Percentiles rank a stretch among this genome's conserved stretches.
phyloP scores from a whole-genome alignment of 495 filamentous ascomycete species.

The Talaromyces trachyspermus region DNA sequence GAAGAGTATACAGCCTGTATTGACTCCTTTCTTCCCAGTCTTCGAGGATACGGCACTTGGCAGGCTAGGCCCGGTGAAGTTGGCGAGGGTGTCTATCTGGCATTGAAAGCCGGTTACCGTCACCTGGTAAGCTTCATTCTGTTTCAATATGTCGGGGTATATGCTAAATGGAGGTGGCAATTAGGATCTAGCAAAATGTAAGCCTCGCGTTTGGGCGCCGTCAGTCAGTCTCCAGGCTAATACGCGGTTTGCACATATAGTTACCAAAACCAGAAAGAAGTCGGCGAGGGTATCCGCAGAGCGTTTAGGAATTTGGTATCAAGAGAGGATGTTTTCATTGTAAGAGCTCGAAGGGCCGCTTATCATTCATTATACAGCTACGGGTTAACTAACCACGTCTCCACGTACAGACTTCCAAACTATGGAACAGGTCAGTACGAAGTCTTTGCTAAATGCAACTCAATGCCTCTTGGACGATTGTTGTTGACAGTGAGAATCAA shows the following conservation, averaged over 20 bases:
- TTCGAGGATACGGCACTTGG: constrained; percentile 51
- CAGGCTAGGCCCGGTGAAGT: constrained; percentile 47
- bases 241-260: constrained; percentile 9
- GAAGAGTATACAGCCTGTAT: too few species aligned
- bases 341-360: constrained; percentile 14
- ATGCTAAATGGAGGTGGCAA: constrained; percentile 9
- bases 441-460: background rate
- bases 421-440: constrained; percentile 30
- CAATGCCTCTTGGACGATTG: background rate
- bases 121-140: constrained; percentile 39
- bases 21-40: constrained; percentile 18
- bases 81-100: constrained; percentile 44
- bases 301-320: constrained; percentile 41
- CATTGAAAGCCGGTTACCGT: constrained; percentile 48
- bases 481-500: constrained; percentile 6
- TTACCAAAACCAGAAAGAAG: constrained; percentile 45
- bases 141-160: constrained; percentile 16
- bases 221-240: background rate
- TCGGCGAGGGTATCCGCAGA: constrained; percentile 38
- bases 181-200: constrained; percentile 43
- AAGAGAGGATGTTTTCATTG: constrained; percentile 46
- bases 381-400: background rate
- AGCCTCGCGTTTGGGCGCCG: background rate
- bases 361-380: background rate
- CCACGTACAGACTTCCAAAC: constrained; percentile 37